Percentiles rank a stretch among this genome's conserved stretches.
Conservation (phyloP, 306 rosid species). For the Quercus parvula region DNA sequence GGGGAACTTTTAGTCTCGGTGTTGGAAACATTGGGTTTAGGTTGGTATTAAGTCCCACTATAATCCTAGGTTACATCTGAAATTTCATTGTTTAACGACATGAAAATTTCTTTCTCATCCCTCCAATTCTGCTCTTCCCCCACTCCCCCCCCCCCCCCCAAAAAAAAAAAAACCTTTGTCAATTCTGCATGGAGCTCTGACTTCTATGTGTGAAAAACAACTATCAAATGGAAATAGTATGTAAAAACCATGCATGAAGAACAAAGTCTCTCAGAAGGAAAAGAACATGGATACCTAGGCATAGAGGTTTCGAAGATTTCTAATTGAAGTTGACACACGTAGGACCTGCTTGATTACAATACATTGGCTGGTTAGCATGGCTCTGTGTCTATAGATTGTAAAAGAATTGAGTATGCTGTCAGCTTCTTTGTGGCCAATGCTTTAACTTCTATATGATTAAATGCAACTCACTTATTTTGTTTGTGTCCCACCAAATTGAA, state of each 20-base stretch:
- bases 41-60: not conserved
- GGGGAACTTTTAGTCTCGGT: not conserved
- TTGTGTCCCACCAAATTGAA: not conserved
- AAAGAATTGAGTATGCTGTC: not conserved
- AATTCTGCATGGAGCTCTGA: not conserved
- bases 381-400: not conserved
- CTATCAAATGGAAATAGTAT: not conserved
- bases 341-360: not conserved
- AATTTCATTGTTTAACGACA: not conserved
- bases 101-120: not conserved
- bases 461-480: not conserved
- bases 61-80: not conserved
- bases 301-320: not conserved
- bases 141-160: too few species aligned
- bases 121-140: not conserved
- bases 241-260: not conserved
- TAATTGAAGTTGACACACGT: too few species aligned
- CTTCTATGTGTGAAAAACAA: not conserved
- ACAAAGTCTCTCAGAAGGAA: not conserved
- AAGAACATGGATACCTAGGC: not conserved
- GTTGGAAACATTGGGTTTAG: not conserved
- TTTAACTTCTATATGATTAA: not conserved
- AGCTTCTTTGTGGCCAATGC: not conserved
- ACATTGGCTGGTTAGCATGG: not conserved
- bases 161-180: not conserved